Evolutionary conservation across 805 yeast species (phyloP), one percentile per base, ranked within the genome.

Genomic region (Hanseniaspora vineae): DNA sequence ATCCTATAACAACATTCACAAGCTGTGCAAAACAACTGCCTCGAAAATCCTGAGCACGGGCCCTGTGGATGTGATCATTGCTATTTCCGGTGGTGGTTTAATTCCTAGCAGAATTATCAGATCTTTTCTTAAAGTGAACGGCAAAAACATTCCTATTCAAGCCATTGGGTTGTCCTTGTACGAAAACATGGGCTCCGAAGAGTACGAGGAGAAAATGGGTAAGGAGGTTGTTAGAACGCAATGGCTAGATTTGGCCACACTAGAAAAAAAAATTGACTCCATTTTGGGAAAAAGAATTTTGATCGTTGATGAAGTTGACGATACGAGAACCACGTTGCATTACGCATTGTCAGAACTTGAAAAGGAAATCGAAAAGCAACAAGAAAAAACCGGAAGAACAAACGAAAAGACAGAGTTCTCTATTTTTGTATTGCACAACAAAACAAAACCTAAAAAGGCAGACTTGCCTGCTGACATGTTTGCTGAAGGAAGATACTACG

Each of bases 261-360:
- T 84, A 46, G 73, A 71, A 45, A 71, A 77, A 64, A 85, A 80
- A 65, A 78, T 81, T 54, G 84, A 81, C 54, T 80, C 85, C 44
- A 71, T 86, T 52, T 80, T 86, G 50, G 95, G 94, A 55, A 86
- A 85, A 66, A 80, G 79, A 60, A 72, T 86, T 37, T 67, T 86
- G 54, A 84, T 86, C 57, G 92, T 86, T 35, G 95, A 86, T 64
- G 95, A 86, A 68, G 95, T 86, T 44, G 95, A 86, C 64, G 95
- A 86, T 62, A 84, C 95, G 20, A 81, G 95, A 72, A 86, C 95
- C 46, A 86, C 95, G 2, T 69, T 86, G 49, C 90, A 84, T 61
- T 86, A 85, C 59, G 95, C 95, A 2, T 75, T 85, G 39, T 70
- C 78, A 11, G 95, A 86, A 65, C 70, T 86, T 52, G 74, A 79